Conservation (phyloP, 148 eudicot genomes). For the Amaranthus hypochondriacus region DNA sequence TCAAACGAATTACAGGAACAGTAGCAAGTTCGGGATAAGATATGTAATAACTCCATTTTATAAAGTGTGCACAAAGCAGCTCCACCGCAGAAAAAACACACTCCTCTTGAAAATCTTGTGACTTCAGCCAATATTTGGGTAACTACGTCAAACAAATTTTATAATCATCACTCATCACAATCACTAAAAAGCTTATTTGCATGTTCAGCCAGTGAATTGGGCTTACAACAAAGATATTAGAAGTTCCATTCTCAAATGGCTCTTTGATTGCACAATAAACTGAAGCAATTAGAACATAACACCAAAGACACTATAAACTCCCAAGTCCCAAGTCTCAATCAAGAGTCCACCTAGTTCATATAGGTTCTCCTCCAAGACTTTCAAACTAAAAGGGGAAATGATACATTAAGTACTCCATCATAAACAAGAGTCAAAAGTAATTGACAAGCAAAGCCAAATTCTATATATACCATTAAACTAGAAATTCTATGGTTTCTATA, state of each 20-base stretch:
- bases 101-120: conserved; percentile 64
- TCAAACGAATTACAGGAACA: conserved; percentile 61
- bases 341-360: not conserved
- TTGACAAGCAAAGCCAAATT: no score
- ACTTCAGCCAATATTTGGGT: conserved; percentile 76
- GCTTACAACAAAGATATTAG: not conserved
- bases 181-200: not conserved
- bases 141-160: conserved; percentile 34
- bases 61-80: conserved; percentile 63
- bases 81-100: conserved; percentile 59
- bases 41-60: conserved; percentile 85
- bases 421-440: not conserved
- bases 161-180: not conserved
- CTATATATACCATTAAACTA: no score
- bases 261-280: not conserved
- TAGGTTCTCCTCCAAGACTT: not conserved
- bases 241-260: not conserved
- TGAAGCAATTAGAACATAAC: not conserved
- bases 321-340: not conserved
- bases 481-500: no score
- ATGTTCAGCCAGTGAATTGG: not conserved
- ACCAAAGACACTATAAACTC: no score
- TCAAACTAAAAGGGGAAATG: not conserved
- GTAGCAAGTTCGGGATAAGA: conserved; percentile 93
- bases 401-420: not conserved